Base-by-base conservation (phyloP, 148 eudicot genomes). In the Vaccinium myrtillus region DNA sequence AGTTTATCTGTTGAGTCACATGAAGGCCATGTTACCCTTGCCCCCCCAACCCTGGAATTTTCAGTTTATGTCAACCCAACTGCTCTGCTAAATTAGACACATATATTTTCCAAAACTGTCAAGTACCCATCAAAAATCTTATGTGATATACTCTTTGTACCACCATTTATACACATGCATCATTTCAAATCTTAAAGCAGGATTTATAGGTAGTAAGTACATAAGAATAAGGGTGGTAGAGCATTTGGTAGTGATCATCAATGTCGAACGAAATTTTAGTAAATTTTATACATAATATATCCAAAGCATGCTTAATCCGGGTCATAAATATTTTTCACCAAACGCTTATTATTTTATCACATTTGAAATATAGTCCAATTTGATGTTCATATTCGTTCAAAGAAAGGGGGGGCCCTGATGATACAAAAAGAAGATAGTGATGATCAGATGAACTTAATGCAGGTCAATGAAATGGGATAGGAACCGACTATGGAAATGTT, bases 21-120 rank as follows among this genome's bases (percentile, higher is more conserved):
- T 82, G 84, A 87, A 84, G 83, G 84, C 86, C 88, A 87, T 84
- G 88, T 87, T 87, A 87, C 88, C 81, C 70, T 77, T 84, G 82
- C 70, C 83, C 82, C 84, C 73, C 50, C 27, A 30, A 48, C 74
- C n/a, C 65, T 50, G 23, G 0, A 74, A 74, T 1, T 51, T 32
- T 80, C 85, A 43, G 8, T 54, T 27, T n/a, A 75, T 53, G 77
- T 83, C 63, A 80, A 80, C 56, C 65, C 27, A 73, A 14, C 55
- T 79, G 71, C 76, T 79, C 39, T 67, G 36, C 79, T 58, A 55
- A 25, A 61, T 76, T 76, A 59, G 74, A 39, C 58, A 69, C 5
- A 27, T 30, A 4, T 5, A 27, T 69, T 25, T 69, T 27, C 18
- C 11, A 12, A 12, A 69, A 67, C 16, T 67, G 6, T 23, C 10